Conservation (phyloP, 345 rosid species). For the Arabis alpina region DNA sequence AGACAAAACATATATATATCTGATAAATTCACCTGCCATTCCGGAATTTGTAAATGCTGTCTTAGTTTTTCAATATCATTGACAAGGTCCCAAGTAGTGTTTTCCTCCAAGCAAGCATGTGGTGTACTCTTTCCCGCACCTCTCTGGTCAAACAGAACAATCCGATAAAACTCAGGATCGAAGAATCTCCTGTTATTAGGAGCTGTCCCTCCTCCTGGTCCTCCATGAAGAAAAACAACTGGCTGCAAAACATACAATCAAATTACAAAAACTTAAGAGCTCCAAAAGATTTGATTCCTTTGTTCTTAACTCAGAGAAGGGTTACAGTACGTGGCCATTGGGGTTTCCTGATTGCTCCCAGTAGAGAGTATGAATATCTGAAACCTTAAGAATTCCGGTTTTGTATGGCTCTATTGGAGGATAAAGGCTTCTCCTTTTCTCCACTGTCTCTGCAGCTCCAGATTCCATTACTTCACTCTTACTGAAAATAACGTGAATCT, state of each 20-base stretch:
- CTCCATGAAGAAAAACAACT: conserved; percentile 95
- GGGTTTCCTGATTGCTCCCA: conserved; percentile 98
- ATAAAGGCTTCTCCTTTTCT: conserved; percentile 57
- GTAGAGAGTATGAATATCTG: conserved; percentile 72
- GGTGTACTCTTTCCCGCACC: conserved; percentile 98
- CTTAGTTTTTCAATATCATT: conserved; percentile 86
- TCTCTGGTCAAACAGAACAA: conserved; percentile 91
- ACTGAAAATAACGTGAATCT: not conserved
- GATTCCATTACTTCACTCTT: conserved; percentile 54
- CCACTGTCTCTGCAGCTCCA: conserved; percentile 39
- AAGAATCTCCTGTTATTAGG: conserved; percentile 83
- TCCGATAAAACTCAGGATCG: conserved; percentile 81
- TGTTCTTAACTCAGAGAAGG: not conserved
- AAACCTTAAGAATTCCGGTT: conserved; percentile 75
- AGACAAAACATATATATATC: not conserved
- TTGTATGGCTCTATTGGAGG: conserved; percentile 70
- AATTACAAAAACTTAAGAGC: not conserved
- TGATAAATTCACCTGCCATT: conserved; percentile 72
- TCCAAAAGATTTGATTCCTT: not conserved
- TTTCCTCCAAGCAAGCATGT: conserved; percentile 92
- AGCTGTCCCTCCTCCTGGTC: conserved; percentile 96
- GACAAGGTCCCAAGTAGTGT: conserved; percentile 93
- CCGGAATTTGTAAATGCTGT: conserved; percentile 75
- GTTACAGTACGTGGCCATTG: conserved; percentile 66
- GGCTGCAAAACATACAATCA: conserved; percentile 60